Percentiles rank a stretch among this genome's conserved stretches.
These are phyloP conservation scores for Boletus fagicola DNA, from an alignment of 768 basidiomycete genomes.

Conservation along the genomic window DNA sequence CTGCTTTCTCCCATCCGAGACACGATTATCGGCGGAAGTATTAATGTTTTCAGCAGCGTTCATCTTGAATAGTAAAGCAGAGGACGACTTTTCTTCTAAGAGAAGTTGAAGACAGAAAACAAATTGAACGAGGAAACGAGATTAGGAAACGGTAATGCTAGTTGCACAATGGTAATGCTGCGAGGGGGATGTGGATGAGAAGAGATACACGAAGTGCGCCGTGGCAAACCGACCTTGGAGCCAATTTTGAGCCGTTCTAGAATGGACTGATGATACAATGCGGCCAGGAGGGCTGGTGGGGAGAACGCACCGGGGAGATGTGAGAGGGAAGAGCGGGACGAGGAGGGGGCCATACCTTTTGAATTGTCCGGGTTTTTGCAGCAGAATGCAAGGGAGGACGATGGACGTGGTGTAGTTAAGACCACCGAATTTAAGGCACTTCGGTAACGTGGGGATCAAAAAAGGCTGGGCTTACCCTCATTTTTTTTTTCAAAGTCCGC, in stretches of 20 bases:
- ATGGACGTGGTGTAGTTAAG: constrained; percentile 31
- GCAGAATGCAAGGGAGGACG: constrained; percentile 33
- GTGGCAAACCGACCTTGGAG: constrained; percentile 52
- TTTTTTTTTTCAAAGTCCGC: constrained; percentile 38
- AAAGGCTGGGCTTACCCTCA: constrained; percentile 34
- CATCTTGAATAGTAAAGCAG: constrained; percentile 55
- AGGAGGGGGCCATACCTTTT: constrained; percentile 42
- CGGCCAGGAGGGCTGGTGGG: constrained; percentile 46
- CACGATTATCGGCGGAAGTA: constrained; percentile 68
- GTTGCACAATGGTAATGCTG: constrained; percentile 67
- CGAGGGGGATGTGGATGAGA: constrained; percentile 21
- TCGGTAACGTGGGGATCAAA: constrained; percentile 41
- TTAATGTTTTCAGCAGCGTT: constrained; percentile 69
- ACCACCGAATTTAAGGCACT: constrained; percentile 42
- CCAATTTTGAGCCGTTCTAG: constrained; percentile 75
- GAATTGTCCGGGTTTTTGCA: constrained; percentile 33
- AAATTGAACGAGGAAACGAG: constrained; percentile 46
- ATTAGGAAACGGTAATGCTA: constrained; percentile 56
- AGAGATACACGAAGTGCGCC: constrained; percentile 16
- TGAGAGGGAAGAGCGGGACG: constrained; percentile 17
- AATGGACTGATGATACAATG: constrained; percentile 81
- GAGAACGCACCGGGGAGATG: constrained; percentile 20
- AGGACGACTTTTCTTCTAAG: constrained; percentile 50
- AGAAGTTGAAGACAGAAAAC: constrained; percentile 52
- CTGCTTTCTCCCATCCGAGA: constrained; percentile 73